Conservation (phyloP, 352 stramenopile species). For the Blastocystis sp. region DNA sequence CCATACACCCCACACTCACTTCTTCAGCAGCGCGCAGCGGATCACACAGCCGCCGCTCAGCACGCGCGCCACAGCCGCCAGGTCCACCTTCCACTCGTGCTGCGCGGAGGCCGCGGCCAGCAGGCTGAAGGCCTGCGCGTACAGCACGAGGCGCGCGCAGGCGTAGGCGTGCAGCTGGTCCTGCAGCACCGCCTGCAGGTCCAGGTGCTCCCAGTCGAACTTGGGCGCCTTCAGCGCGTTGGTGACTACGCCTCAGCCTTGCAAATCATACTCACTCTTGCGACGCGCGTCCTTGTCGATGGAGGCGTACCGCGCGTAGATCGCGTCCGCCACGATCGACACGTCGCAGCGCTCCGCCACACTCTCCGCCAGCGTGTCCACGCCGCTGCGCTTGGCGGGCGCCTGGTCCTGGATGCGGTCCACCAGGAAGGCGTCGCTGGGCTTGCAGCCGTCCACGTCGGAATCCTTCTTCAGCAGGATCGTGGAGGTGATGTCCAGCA, state of each 20-base stretch:
- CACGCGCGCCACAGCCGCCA: slow-evolving; percentile 1
- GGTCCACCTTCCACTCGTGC: not conserved
- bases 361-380: not conserved
- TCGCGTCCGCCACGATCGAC: not conserved
- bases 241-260: slow-evolving; percentile 3
- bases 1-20: not conserved
- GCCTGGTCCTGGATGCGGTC: not conserved
- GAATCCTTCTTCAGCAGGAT: slow-evolving; percentile 42
- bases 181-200: slow-evolving; percentile 9
- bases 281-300: not conserved
- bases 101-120: not conserved
- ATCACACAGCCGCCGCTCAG: not conserved
- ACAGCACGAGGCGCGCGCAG: slow-evolving; percentile 10
- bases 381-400: not conserved
- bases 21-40: slow-evolving; percentile 1
- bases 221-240: not conserved
- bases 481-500: not conserved
- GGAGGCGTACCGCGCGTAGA: not conserved
- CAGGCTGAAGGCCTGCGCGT: slow-evolving; percentile 18
- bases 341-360: not conserved
- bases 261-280: not conserved
- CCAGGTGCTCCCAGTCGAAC: slow-evolving; percentile 15
- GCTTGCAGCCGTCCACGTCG: slow-evolving; percentile 44
- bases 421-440: slow-evolving; percentile 10
- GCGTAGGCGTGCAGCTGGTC: slow-evolving; percentile 23